Evolutionary conservation across 352 stramenopile genomes (phyloP).

Genomic region (Phytophthora pluvialis): DNA sequence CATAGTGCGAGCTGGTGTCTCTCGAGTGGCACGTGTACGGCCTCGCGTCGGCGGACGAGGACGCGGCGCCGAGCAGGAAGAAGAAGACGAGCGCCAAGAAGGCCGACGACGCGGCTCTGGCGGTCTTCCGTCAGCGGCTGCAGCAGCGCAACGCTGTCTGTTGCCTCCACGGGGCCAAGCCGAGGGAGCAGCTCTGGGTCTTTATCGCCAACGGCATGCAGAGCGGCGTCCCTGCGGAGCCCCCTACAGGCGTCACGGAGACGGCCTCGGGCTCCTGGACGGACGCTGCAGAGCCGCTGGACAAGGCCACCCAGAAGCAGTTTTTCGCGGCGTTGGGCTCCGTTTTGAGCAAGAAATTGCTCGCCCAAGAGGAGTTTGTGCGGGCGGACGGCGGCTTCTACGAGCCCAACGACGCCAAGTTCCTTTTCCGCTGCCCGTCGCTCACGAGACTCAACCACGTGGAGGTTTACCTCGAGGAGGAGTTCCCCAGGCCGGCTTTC

Average conservation of each 20-base stretch:
- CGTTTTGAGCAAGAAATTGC: conserved; percentile 36
- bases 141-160: conserved; percentile 51
- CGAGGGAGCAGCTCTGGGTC: conserved; percentile 45
- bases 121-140: conserved; percentile 40
- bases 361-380: conserved; percentile 53
- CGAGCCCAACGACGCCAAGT: conserved; percentile 60
- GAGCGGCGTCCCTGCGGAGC: conserved; percentile 35
- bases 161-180: conserved; percentile 16
- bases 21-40: conserved; percentile 64
- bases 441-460: conserved; percentile 63
- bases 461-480: conserved; percentile 71
- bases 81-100: conserved; percentile 21
- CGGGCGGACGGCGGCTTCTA: conserved; percentile 39
- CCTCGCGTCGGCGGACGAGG: conserved; percentile 8
- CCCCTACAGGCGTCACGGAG: conserved; percentile 38
- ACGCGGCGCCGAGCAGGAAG: neutral
- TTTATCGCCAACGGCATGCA: conserved; percentile 56
- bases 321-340: conserved; percentile 56
- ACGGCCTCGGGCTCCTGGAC: conserved; percentile 29
- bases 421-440: conserved; percentile 69
- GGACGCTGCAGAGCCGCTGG: conserved; percentile 8
- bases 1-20: conserved; percentile 49
- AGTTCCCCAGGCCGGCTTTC: conserved; percentile 47
- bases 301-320: conserved; percentile 32
- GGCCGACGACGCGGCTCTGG: conserved; percentile 31